Percentiles rank a stretch among this genome's conserved stretches.
phyloP scores from a whole-genome alignment of 179 eudicot genomes.

The Actinidia polygama region DNA sequence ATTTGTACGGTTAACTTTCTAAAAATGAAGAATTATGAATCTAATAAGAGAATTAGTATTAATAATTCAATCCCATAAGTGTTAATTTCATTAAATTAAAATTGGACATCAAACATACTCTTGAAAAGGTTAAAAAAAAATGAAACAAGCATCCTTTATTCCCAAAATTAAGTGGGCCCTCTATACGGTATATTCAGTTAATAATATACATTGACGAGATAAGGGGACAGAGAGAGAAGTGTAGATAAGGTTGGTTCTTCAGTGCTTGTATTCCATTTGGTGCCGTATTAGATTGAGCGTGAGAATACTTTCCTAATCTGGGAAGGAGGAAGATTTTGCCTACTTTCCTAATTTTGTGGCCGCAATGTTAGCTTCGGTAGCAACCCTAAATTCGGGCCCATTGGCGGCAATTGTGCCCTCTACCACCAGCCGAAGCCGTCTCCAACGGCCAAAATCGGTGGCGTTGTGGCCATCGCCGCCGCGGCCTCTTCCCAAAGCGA shows the following conservation, averaged over 20 bases:
- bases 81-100: too few species aligned
- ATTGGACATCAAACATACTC: too few species aligned
- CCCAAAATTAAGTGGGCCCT: too few species aligned
- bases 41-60: too few species aligned
- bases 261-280: neutral
- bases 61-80: too few species aligned
- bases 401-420: neutral
- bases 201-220: slow-evolving; percentile 15
- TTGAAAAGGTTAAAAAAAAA: too few species aligned
- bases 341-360: neutral
- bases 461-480: slow-evolving; percentile 30
- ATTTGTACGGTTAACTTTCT: too few species aligned
- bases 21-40: too few species aligned
- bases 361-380: slow-evolving; percentile 29
- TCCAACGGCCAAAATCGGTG: slow-evolving; percentile 10
- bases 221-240: slow-evolving; percentile 15
- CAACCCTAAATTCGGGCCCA: slow-evolving; percentile 19
- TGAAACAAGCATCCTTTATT: too few species aligned
- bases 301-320: neutral
- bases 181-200: too few species aligned
- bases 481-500: slow-evolving; percentile 8
- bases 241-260: slow-evolving; percentile 11
- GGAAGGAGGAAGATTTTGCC: neutral
- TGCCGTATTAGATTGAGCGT: neutral
- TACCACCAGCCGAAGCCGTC: slow-evolving; percentile 4